phyloP scores from a whole-genome alignment of 2,329 filamentous ascomycete species.

The Chrysosporium keratinophilum region DNA sequence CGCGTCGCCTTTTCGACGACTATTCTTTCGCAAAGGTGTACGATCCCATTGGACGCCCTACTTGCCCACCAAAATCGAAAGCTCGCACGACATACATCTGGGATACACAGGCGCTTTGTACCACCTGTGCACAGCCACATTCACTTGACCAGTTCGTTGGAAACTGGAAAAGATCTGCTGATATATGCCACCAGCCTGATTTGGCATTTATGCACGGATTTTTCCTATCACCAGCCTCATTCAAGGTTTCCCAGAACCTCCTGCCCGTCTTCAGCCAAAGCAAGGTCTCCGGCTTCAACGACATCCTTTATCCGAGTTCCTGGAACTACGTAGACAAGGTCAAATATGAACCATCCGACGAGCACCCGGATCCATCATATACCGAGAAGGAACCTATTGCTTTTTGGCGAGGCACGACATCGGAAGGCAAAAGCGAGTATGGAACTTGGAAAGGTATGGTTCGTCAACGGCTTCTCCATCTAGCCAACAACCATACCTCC shows the following conservation, averaged over 20 bases:
- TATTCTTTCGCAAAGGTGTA: constrained; percentile 34
- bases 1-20: constrained; percentile 32
- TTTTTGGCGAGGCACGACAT: constrained; percentile 65
- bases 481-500: constrained; percentile 47
- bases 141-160: constrained; percentile 56
- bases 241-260: constrained; percentile 53
- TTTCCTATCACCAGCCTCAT: constrained; percentile 53
- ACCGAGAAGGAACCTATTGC: constrained; percentile 53
- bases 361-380: constrained; percentile 46
- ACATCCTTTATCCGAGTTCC: constrained; percentile 61
- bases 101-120: constrained; percentile 56
- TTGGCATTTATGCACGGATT: constrained; percentile 63
- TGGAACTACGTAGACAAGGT: constrained; percentile 54
- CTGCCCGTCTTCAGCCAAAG: constrained; percentile 66
- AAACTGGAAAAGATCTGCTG: constrained; percentile 54
- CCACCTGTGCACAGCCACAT: constrained; percentile 52
- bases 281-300: constrained; percentile 61
- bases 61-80: constrained; percentile 54
- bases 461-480: constrained; percentile 61
- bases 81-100: constrained; percentile 51
- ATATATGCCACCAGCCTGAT: constrained; percentile 69
- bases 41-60: constrained; percentile 36
- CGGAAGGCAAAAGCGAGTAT: constrained; percentile 43
- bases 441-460: constrained; percentile 57
- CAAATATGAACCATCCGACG: constrained; percentile 42